Evolutionary conservation across 140 eudicot species (phyloP), one percentile per base, ranked within the genome.

Genomic region (Eryngium alpinum): DNA sequence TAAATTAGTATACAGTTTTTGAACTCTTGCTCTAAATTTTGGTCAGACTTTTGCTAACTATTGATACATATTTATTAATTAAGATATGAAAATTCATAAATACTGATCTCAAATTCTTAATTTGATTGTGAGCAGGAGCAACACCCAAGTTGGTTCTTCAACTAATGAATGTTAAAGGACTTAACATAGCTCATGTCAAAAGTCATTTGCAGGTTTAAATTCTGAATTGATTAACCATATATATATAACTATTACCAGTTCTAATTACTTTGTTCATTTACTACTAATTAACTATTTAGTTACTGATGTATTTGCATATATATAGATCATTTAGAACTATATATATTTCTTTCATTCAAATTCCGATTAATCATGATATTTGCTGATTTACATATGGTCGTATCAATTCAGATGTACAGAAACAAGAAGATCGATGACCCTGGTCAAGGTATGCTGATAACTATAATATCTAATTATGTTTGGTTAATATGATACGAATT

Each of bases 101-200:
- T 59, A 22, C 49, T 21, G 19, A 19, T 16, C 13, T 19, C 12
- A 53, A 46, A 22, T 43, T 84, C 13, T 25, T 76, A 46, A 75
- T 80, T 81, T 79, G 82, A 49, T 80, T 71, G 32, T 49, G 75
- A 71, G 86, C 81, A 92, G 97, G 92, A 89, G 95, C 97, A 51
- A 92, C 97, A 66, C 97, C 97, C 46, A 92, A 92, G 84, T 81
- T 90, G 78, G 97, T 92, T 87, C 93, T 92, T 75, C 95, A 92
- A 50, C 69, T 92, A 84, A 92, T 92, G 97, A 86, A 90, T 81
- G 77, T 92, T 83, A 92, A 92, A 81, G 97, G 95, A 81, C 93
- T 92, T 69, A 89, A 90, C 44, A 92, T 92, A 9, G 97, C 97
- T 79, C 95, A 92, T 90, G 97, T 92, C 87, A 92, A 92, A 88